Evolutionary conservation across 805 yeast species (phyloP), one percentile per base, ranked within the genome.

Genomic region (Candida insectalens): DNA sequence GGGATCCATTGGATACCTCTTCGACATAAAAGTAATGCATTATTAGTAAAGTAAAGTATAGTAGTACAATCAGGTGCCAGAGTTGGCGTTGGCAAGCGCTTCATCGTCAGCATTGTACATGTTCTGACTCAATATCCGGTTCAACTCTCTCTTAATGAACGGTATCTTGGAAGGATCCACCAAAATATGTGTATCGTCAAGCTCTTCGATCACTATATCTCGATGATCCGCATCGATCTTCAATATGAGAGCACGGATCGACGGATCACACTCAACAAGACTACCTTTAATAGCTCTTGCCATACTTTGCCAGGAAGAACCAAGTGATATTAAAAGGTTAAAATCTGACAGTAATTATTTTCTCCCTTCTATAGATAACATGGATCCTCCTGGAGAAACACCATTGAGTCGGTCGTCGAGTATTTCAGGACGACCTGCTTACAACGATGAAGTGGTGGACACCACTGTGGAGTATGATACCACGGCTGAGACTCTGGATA

Each of bases 131-230:
- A 89, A 62, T 40, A 85, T 58, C 40, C 74, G 60, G 50, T 83
- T 84, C 43, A 89, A 67, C 53, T 89, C 95, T 34, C 59, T 63
- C 45, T 87, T 89, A 32, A 89, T 77, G 49, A 65, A 76, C 17
- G 74, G 78, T 2, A 89, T 83, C 57, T 78, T 82, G 25, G 73
- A 70, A 21, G 79, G 80, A 44, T 83, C 89, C 19, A 89, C 80
- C 40, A 92, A 63, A 14, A 89, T 57, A 55, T 92, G 97, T 1
- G 92, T 83, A 30, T 88, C 96, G 51, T 92, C 97, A 27, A 89
- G 66, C 46, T 92, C 97, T 56, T 80, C 76, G n/a, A 54, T 57
- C 13, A 57, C 53, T 2, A 92, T 78, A 44, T 87, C 94, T 38
- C 83, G 80, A 25, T 67, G 60, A 19, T 74, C 72, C 0, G 84